Percentiles rank a stretch among this genome's conserved stretches.
These are phyloP conservation scores for Verticillium longisporum DNA, from an alignment of 2,329 filamentous ascomycete genomes.

Conservation along the genomic window DNA sequence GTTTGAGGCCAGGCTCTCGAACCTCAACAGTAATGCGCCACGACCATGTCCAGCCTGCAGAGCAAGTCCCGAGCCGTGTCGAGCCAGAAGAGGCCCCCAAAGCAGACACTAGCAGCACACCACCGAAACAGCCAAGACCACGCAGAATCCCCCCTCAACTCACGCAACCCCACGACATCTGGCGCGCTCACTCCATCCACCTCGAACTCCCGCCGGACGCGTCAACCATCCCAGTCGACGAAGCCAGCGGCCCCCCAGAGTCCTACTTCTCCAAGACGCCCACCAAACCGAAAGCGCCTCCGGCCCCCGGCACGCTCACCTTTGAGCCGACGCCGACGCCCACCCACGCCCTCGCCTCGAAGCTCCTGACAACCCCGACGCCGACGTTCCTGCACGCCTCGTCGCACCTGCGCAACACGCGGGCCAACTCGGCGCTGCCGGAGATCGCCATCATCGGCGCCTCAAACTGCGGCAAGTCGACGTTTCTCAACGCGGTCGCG, in stretches of 20 bases:
- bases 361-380: neutral
- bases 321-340: neutral
- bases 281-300: neutral
- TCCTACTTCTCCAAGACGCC: neutral
- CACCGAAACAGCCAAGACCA: neutral
- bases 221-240: neutral
- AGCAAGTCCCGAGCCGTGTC: neutral
- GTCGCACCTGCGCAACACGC: slow-evolving; percentile 38
- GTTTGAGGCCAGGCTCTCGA: neutral
- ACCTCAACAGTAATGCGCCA: neutral
- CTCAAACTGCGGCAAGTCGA: slow-evolving; percentile 85
- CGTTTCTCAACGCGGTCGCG: slow-evolving; percentile 72
- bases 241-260: neutral
- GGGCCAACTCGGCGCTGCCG: slow-evolving; percentile 42
- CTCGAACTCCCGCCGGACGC: neutral
- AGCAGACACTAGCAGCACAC: neutral
- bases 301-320: neutral
- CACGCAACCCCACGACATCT: neutral
- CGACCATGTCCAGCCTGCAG: neutral
- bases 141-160: neutral
- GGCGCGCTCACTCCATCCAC: neutral
- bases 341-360: neutral
- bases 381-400: slow-evolving; percentile 42
- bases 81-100: neutral
- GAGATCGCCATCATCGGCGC: slow-evolving; percentile 76